Evolutionary conservation across 179 eudicot genomes (phyloP).

Genomic region (Heliamphora pulchella): DNA sequence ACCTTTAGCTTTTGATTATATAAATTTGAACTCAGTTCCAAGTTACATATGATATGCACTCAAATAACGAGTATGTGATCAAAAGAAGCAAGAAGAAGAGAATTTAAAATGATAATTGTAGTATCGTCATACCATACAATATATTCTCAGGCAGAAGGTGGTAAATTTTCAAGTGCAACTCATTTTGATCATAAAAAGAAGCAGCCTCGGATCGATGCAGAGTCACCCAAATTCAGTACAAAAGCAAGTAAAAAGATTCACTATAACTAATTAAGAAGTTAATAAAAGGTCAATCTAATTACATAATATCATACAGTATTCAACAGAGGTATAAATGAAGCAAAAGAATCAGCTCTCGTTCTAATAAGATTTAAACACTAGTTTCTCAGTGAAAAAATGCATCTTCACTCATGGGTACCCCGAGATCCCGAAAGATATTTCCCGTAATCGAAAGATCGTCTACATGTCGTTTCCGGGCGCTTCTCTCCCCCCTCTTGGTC

Average conservation of each 20-base stretch:
- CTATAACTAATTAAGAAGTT: background rate
- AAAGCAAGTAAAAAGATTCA: background rate
- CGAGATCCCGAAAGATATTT: background rate
- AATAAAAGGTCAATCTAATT: background rate
- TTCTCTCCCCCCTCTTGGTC: slow-evolving; percentile 51
- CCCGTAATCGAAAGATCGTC: slow-evolving; percentile 22
- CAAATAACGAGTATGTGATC: too few species aligned
- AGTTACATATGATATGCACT: too few species aligned
- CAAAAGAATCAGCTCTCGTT: background rate
- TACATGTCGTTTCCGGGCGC: slow-evolving; percentile 36
- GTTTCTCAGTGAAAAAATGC: background rate
- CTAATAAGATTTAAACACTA: background rate
- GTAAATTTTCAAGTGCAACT: too few species aligned
- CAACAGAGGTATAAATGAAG: background rate
- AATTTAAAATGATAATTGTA: too few species aligned
- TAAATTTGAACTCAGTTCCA: too few species aligned
- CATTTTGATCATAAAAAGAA: background rate
- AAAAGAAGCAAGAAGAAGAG: too few species aligned
- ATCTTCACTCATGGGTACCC: slow-evolving; percentile 7
- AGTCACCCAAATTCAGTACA: background rate
- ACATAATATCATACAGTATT: slow-evolving; percentile 4
- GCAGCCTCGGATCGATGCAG: background rate
- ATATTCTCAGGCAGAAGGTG: too few species aligned
- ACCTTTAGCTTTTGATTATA: too few species aligned
- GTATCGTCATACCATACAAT: too few species aligned